Evolutionary conservation across 257 asterid species (phyloP), one percentile per base, ranked within the genome.

Genomic region (Cynanchum wilfordii): DNA sequence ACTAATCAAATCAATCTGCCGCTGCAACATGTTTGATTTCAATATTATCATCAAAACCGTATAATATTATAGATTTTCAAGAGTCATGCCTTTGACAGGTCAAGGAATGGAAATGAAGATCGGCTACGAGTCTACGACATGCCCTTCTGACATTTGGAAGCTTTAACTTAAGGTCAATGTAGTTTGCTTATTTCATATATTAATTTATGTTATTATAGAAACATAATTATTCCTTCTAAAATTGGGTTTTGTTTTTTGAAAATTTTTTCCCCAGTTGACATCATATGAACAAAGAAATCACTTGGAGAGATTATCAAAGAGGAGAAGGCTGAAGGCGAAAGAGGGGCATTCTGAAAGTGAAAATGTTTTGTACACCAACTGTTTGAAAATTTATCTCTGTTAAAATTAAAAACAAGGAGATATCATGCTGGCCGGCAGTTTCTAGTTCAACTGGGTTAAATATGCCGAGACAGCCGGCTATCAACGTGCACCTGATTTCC

Each of bases 221-320:
- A 56, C 5, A 22, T 2, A 2, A n/a, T n/a, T n/a, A 45, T 42
- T 38, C 19, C 45, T 15, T 44, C 27, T 30, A n/a, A 24, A 50
- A 30, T 16, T 51, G 57, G 57, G 57, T 7, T 20, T 22, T 74
- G 15, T 58, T 50, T 42, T 42, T 11, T 0, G 47, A 42, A 42
- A 0, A 5, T 42, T 42, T 42, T 42, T 42, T 42, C 30, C 52
- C 49, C 36, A 63, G 10, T 40, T n/a, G 17, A 70, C 22, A 29
- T 13, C 3, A 44, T 36, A 47, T 10, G 59, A 54, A 45, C 60
- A 45, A 70, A 66, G 50, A 76, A 74, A 54, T 22, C 33, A 78
- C n/a, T 38, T 55, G 20, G 16, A 25, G 55, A 51, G 54, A 25
- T 44, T 33, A 51, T 69, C 38, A 17, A 3, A 49, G 12, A 38